Evolutionary conservation across 441 rosid species (phyloP).

Genomic region (Syzygium syzygioides): DNA sequence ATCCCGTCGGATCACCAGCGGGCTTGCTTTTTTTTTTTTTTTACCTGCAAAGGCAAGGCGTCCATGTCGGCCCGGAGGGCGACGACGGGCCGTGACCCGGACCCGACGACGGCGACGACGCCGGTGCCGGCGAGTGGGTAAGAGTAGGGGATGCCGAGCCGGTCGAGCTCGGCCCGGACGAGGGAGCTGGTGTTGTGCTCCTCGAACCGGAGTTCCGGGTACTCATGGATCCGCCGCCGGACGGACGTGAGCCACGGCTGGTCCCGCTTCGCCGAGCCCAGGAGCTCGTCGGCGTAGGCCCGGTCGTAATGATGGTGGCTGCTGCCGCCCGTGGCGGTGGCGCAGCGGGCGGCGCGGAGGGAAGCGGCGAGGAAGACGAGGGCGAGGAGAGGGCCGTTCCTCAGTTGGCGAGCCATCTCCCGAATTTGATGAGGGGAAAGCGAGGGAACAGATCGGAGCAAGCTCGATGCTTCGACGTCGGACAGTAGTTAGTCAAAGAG

Average conservation of each 20-base stretch:
- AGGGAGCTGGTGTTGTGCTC: constrained; percentile 74
- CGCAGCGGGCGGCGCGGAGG: neutral
- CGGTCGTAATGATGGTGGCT: constrained; percentile 7
- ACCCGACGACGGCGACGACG: constrained; percentile 62
- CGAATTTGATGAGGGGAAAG: neutral
- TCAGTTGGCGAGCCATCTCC: neutral
- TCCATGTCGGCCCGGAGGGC: constrained; percentile 91
- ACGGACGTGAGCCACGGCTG: constrained; percentile 55
- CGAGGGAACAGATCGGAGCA: neutral
- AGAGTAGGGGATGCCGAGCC: constrained; percentile 44
- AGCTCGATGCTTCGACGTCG: neutral
- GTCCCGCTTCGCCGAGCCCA: constrained; percentile 36
- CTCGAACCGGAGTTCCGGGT: constrained; percentile 69
- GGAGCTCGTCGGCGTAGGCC: constrained; percentile 16
- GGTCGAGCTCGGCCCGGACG: constrained; percentile 52
- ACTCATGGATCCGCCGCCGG: constrained; percentile 74
- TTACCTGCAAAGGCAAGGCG: constrained; percentile 64
- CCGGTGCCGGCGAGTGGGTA: constrained; percentile 75
- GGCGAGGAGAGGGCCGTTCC: neutral
- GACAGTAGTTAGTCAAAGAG: neutral
- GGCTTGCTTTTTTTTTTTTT: neutral
- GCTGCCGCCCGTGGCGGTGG: neutral
- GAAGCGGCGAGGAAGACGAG: constrained; percentile 4
- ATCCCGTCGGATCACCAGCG: neutral
- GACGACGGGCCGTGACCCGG: constrained; percentile 55